Evolutionary conservation across 2,329 filamentous ascomycete genomes (phyloP).

Genomic region (Trichoderma sp.): DNA sequence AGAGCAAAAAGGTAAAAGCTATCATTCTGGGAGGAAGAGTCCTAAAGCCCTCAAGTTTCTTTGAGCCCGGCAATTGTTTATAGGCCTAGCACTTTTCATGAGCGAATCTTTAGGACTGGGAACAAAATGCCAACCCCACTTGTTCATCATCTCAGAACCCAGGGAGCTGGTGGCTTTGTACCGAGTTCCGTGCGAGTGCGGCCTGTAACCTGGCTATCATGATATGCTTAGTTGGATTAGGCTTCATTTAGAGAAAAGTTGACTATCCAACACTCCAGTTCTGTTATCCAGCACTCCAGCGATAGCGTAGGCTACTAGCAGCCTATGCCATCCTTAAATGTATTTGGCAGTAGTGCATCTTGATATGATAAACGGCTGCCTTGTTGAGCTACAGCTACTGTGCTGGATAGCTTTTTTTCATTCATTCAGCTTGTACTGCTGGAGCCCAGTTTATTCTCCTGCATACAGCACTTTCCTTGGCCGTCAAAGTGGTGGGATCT

Average conservation of each 20-base stretch:
- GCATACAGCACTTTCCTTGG: neutral
- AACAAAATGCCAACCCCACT: constrained; percentile 22
- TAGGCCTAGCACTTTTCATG: neutral
- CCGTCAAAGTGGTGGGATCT: neutral
- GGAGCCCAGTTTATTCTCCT: neutral
- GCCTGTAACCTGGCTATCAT: neutral
- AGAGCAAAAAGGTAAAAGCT: neutral
- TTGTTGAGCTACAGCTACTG: too few species aligned
- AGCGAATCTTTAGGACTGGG: neutral
- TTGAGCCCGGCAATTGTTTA: neutral
- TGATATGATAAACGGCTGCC: too few species aligned
- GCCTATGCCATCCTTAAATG: too few species aligned
- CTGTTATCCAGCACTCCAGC: too few species aligned
- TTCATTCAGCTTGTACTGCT: neutral
- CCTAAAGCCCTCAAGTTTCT: neutral
- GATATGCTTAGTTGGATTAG: neutral
- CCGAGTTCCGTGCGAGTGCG: neutral
- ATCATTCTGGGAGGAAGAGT: neutral
- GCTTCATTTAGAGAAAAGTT: neutral
- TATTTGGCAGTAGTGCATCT: too few species aligned
- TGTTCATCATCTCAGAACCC: constrained; percentile 23
- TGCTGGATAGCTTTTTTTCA: too few species aligned
- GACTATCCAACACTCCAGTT: too few species aligned
- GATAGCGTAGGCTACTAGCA: too few species aligned
- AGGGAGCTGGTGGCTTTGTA: neutral